Conservation (phyloP, 2,329 filamentous ascomycete genomes). For the Sporothrix mexicana region DNA sequence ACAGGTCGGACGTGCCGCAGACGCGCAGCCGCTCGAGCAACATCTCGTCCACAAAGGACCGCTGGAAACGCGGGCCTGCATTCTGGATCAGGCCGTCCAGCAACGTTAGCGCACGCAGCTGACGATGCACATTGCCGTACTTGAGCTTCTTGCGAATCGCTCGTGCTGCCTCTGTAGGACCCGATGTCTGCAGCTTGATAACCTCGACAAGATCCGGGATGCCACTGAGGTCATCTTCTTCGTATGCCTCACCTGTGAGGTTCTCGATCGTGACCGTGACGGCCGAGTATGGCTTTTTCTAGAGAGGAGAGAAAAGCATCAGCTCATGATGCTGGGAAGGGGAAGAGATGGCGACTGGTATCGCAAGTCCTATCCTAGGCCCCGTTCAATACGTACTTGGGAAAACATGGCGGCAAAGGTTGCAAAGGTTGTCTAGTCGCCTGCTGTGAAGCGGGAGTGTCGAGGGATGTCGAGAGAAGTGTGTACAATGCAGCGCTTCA, state of each 20-base stretch:
- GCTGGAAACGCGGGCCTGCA: conserved; percentile 84
- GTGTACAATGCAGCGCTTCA: background rate
- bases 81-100: conserved; percentile 95
- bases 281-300: conserved; percentile 90
- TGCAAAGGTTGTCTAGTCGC: background rate
- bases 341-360: background rate
- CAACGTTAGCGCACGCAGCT: conserved; percentile 85
- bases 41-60: conserved; percentile 86
- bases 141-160: conserved; percentile 98
- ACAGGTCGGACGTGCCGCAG: conserved; percentile 81
- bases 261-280: conserved; percentile 92
- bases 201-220: conserved; percentile 95
- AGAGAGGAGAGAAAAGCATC: conserved; percentile 1
- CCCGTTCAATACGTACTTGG: conserved; percentile 13
- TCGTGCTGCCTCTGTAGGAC: conserved; percentile 86
- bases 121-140: conserved; percentile 92
- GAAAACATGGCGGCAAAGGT: conserved; percentile 25
- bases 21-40: conserved; percentile 89
- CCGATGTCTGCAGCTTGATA: conserved; percentile 84
- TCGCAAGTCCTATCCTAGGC: background rate
- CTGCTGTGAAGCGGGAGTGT: background rate
- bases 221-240: conserved; percentile 88
- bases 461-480: background rate
- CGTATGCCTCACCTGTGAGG: conserved; percentile 85
- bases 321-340: background rate